phyloP scores from a whole-genome alignment of 495 filamentous ascomycete species.

The Podospora pseudopauciseta region DNA sequence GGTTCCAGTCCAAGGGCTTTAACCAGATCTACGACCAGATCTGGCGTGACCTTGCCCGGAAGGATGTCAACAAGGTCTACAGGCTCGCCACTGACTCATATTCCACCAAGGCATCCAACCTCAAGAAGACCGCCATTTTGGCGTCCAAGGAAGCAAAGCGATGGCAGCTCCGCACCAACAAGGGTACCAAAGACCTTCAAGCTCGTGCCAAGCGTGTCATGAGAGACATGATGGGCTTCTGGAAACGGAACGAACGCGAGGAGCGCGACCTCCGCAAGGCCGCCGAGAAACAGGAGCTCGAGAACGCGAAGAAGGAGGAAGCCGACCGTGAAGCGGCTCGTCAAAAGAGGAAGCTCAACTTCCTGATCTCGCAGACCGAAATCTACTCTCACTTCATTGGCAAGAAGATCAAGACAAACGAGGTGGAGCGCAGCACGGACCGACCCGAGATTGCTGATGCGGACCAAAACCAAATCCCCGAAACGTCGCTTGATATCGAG shows the following conservation, averaged over 20 bases:
- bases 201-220: constrained; percentile 95
- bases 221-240: constrained; percentile 99
- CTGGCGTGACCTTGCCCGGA: constrained; percentile 88
- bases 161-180: constrained; percentile 97
- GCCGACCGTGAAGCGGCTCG: constrained; percentile 94
- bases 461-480: constrained; percentile 41
- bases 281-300: constrained; percentile 93
- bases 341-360: constrained; percentile 98
- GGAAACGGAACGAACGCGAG: constrained; percentile 97
- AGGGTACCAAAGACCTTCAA: constrained; percentile 95
- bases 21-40: constrained; percentile 98
- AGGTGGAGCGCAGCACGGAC: constrained; percentile 83
- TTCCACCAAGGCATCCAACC: constrained; percentile 79
- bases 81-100: constrained; percentile 80
- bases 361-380: constrained; percentile 98
- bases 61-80: constrained; percentile 88
- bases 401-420: constrained; percentile 95
- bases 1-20: constrained; percentile 85
- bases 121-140: constrained; percentile 95
- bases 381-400: constrained; percentile 99
- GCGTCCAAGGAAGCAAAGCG: constrained; percentile 95
- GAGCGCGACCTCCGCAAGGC: constrained; percentile 91
- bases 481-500: constrained; percentile 51
- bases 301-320: constrained; percentile 93
- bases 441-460: constrained; percentile 60